phyloP scores from a whole-genome alignment of 176 grass and related monocot species.

The Raddia distichophylla region DNA sequence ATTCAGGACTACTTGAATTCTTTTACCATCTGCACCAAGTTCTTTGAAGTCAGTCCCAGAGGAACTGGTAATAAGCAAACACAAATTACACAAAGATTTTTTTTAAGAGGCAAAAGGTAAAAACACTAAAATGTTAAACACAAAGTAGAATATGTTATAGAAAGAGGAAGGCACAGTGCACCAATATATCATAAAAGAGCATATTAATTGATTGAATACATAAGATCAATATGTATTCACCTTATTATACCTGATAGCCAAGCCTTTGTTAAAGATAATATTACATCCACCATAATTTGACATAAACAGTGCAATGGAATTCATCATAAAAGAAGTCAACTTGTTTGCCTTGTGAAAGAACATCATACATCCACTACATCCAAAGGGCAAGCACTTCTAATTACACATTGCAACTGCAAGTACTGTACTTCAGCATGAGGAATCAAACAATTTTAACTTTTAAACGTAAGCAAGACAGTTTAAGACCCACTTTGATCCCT shows the following conservation, averaged over 20 bases:
- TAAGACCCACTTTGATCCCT: background rate
- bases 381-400: conserved; percentile 27
- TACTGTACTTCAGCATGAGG: background rate
- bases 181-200: background rate
- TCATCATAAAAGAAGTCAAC: conserved; percentile 88
- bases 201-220: background rate
- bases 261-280: conserved; percentile 58
- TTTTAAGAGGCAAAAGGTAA: background rate
- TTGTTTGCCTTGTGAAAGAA: conserved; percentile 81
- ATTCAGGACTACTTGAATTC: conserved; percentile 70
- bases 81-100: background rate
- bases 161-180: background rate
- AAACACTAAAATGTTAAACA: background rate
- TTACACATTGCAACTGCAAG: conserved; percentile 2
- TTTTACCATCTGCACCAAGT: conserved; percentile 58
- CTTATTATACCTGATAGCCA: conserved; percentile 71
- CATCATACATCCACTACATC: conserved; percentile 89
- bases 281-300: conserved; percentile 77
- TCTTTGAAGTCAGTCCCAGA: conserved; percentile 17
- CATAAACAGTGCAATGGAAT: conserved; percentile 82
- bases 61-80: conserved; percentile 17
- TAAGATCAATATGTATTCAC: conserved; percentile 16
- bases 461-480: background rate
- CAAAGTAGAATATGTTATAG: background rate
- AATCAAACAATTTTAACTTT: conserved; percentile 7